Base-by-base conservation (phyloP, 78 protist species). In the Pigoraptor vietnamica region DNA sequence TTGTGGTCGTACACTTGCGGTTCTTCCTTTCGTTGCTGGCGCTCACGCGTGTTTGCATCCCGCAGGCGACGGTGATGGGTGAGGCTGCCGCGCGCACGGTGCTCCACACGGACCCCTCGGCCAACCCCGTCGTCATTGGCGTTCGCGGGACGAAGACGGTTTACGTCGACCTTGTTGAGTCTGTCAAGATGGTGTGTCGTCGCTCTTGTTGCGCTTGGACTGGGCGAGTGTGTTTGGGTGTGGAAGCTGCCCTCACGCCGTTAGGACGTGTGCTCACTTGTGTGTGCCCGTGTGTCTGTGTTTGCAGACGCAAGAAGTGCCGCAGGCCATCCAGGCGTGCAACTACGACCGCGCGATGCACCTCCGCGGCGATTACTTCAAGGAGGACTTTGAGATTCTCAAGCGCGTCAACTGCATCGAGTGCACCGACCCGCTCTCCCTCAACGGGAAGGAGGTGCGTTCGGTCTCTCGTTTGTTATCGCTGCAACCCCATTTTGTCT, bases 301-400 rank as follows among this genome's bases (percentile, higher is more conserved):
- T 48, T 14, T 48, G 0, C 89, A 90, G 93, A 95, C 96, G 37
- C 96, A 94, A 87, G 55, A 93, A 6, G 94, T 95, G 21, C 94
- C 92, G 39, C 34, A 88, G 37, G 79, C 91, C 34, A 93, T 93
- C 9, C 39, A 67, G 1, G 89, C 82, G 35, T 55, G 91, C 40
- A 88, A 94, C 35, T 95, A 94, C 40, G 86, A 36, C 2, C 89
- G 93, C 29, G 97, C 94, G 23, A 93, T 95, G 2, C 24, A 91
- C 21, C 67, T 90, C 10, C 83, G 97, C 37, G 97, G 95, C 55
- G 39, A 84, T 25, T 33, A 94, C 55, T 95, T 95, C 56, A 91
- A 87, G 35, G 93, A 92, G 55, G 92, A 89, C 91, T 89, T 48
- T 48, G 67, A 48, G 67, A 48, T 48, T 14, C 67, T 48, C 67